These are phyloP conservation scores for Lodderomyces elongisporus DNA, from an alignment of 1,139 yeast genomes.

Conservation along the genomic window DNA sequence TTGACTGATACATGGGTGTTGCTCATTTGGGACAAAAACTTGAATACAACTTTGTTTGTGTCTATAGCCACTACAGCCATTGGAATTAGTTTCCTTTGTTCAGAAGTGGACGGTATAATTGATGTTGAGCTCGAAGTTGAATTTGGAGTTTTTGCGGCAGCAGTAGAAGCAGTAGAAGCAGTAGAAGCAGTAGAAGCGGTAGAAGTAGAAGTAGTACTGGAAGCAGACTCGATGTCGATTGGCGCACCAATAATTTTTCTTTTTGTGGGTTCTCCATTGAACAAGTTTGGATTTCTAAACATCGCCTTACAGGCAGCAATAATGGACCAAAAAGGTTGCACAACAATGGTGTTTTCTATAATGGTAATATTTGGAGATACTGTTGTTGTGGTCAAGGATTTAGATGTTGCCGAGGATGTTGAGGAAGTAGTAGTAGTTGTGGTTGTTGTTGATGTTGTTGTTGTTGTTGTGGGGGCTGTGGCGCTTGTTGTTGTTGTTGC, in stretches of 20 bases:
- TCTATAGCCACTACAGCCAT: conserved; percentile 28
- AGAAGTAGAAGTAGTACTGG: neutral
- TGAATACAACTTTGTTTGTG: conserved; percentile 38
- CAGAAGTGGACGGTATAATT: no score
- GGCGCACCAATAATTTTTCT: conserved; percentile 14
- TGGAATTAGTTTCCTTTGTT: conserved; percentile 9
- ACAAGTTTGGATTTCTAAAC: conserved; percentile 42
- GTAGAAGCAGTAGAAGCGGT: no score
- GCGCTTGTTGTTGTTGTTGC: conserved; percentile 8
- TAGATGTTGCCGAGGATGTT: conserved; percentile 12
- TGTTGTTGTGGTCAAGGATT: conserved; percentile 14
- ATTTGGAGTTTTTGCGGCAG: neutral
- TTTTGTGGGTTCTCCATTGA: conserved; percentile 48
- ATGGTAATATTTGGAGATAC: conserved; percentile 23
- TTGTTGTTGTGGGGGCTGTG: conserved; percentile 1
- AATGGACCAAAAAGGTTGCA: conserved; percentile 67
- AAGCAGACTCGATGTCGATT: conserved; percentile 1
- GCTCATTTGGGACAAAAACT: conserved; percentile 20
- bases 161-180: no score
- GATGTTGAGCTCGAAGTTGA: no score
- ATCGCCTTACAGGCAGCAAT: conserved; percentile 59
- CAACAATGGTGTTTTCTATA: conserved; percentile 27
- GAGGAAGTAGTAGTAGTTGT: conserved; percentile 13
- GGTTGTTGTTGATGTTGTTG: conserved; percentile 5
- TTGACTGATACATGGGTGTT: conserved; percentile 35